phyloP scores from a whole-genome alignment of 139 green algal species.

The Chara braunii region DNA sequence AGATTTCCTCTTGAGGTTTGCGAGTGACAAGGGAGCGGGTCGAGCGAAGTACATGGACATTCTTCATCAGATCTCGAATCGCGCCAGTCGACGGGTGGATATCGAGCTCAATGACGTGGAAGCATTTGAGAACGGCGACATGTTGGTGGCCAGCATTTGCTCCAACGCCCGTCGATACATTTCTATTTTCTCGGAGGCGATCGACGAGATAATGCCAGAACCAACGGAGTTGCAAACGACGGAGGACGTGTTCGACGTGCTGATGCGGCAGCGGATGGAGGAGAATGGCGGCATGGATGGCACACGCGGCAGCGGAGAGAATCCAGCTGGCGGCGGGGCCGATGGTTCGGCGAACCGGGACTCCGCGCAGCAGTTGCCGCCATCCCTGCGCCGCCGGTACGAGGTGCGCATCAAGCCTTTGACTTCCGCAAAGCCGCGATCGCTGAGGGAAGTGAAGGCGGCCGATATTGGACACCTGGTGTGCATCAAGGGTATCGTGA shows the following conservation, averaged over 20 bases:
- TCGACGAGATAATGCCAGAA: conserved; percentile 65
- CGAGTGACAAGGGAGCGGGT: no score
- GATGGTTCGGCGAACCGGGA: conserved; percentile 28
- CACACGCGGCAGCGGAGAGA: no score
- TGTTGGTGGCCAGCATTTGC: conserved; percentile 55
- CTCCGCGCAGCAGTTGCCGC: conserved; percentile 50
- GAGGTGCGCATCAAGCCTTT: conserved; percentile 68
- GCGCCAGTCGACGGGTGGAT: not conserved
- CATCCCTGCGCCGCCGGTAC: conserved; percentile 69
- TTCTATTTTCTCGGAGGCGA: conserved; percentile 66
- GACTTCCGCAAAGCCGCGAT: conserved; percentile 22
- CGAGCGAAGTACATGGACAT: no score
- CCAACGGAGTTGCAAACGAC: conserved; percentile 25
- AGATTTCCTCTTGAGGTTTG: no score
- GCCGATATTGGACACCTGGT: conserved; percentile 79
- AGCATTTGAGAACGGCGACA: conserved; percentile 5
- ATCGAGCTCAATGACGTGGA: conserved; percentile 12
- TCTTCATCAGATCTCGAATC: no score
- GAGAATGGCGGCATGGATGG: no score
- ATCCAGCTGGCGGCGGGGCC: not conserved
- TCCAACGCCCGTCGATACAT: conserved; percentile 73
- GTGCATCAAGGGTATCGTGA: conserved; percentile 81
- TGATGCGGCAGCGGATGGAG: conserved; percentile 41
- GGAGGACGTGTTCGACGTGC: conserved; percentile 75
- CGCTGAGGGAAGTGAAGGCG: conserved; percentile 64